Evolutionary conservation across 2,329 filamentous ascomycete genomes (phyloP), one percentile per base, ranked within the genome.

Genomic region (Alternaria sp.): DNA sequence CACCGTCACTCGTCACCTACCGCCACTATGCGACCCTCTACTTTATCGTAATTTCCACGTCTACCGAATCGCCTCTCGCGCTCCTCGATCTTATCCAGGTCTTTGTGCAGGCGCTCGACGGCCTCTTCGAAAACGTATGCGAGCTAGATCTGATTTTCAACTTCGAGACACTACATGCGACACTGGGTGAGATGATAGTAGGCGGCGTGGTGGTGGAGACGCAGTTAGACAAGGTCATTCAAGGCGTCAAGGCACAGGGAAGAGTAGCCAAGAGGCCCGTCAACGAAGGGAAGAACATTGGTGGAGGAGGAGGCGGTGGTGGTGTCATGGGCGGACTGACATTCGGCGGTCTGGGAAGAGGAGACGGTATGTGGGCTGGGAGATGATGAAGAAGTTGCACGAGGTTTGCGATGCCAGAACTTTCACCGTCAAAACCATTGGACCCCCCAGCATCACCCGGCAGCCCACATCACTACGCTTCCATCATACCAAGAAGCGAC

Each of bases 71-170:
- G 1, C 95, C 95, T 0, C 90, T 99, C 3, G 95, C 95, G 1
- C 86, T 99, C 25, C 93, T 99, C 64, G 95, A 99, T 79, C 84
- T 99, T 56, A 98, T 99, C 67, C 95, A 99, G 81, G 95, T 99
- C 62, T 99, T 97, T 74, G 95, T 99, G 65, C 95, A 99, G 81
- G 90, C 94, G 1, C 86, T 99, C 36, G 95, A 99, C 79, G 89
- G 93, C 66, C 85, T 99, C 41, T 99, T 99, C 77, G 95, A 98
- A 82, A 97, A 99, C 78, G 95, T 99, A 10, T 99, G 95, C 85
- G 95, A 99, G 83, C 85, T 99, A 57, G 94, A 99, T 79, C 86
- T 99, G 70, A 99, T 99, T 79, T 99, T 99, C 84, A 98, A 98
- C 78, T 99, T 97, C 72, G 95, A 99, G 85, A 96, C 93, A 16